Evolutionary conservation across 805 yeast species (phyloP).

Genomic region (Saccharomycopsis malanga): DNA sequence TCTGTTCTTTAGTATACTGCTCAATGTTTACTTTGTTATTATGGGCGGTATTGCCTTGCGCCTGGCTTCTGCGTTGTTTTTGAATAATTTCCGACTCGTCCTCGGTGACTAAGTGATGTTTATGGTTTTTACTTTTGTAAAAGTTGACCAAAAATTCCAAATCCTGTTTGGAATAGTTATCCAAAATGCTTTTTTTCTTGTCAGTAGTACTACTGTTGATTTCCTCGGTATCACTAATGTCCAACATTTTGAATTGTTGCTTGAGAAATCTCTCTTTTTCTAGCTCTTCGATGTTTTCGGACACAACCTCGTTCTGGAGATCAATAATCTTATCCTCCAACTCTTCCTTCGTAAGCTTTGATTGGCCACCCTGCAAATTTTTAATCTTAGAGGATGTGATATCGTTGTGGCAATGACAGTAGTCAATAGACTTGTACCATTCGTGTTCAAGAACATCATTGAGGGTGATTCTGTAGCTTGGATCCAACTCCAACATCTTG

Average conservation of each 20-base stretch:
- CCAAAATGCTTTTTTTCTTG: slow-evolving; percentile 11
- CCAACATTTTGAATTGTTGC: slow-evolving; percentile 19
- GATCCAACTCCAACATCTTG: slow-evolving; percentile 57
- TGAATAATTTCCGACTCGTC: slow-evolving; percentile 45
- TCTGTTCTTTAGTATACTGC: slow-evolving; percentile 15
- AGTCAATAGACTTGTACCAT: slow-evolving; percentile 52
- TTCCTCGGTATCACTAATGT: slow-evolving; percentile 16
- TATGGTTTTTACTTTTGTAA: slow-evolving; percentile 36
- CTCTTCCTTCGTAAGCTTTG: slow-evolving; percentile 15
- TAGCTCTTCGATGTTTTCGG: slow-evolving; percentile 21
- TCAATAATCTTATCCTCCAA: slow-evolving; percentile 18
- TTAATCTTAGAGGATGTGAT: slow-evolving; percentile 7
- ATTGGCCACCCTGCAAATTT: not conserved
- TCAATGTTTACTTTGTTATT: slow-evolving; percentile 10
- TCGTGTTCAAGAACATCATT: slow-evolving; percentile 47
- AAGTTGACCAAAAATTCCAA: slow-evolving; percentile 19
- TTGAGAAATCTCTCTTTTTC: slow-evolving; percentile 20
- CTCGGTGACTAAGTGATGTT: slow-evolving; percentile 63
- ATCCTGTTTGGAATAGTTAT: slow-evolving; percentile 17
- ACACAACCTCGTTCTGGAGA: slow-evolving; percentile 18
- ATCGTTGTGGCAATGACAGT: slow-evolving; percentile 37
- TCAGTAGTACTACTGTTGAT: not conserved
- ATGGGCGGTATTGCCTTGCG: slow-evolving; percentile 4
- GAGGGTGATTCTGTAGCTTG: slow-evolving; percentile 49
- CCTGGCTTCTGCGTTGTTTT: slow-evolving; percentile 23